Evolutionary conservation across 805 yeast species (phyloP).

Genomic region (Metahyphopichia silvanorum): DNA sequence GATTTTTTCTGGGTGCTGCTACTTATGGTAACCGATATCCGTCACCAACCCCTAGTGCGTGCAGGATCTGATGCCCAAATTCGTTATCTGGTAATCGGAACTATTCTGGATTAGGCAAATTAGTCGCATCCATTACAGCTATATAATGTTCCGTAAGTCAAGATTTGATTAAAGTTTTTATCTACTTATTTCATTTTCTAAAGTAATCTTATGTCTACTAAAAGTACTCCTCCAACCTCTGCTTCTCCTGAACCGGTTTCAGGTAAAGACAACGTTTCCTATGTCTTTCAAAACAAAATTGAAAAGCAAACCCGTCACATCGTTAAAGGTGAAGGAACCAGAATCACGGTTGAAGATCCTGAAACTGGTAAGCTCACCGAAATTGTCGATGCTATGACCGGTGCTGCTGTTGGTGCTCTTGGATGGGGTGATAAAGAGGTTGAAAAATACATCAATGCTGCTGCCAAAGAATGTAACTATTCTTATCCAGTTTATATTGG

Average conservation of each 20-base stretch:
- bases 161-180: too few species aligned
- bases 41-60: too few species aligned
- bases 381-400: constrained; percentile 23
- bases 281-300: constrained; percentile 43
- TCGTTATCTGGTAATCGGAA: too few species aligned
- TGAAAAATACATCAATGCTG: constrained; percentile 15
- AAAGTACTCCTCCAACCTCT: constrained; percentile 10
- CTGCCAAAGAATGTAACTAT: constrained; percentile 18
- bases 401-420: constrained; percentile 33
- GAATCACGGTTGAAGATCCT: constrained; percentile 40
- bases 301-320: constrained; percentile 35
- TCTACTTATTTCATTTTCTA: too few species aligned
- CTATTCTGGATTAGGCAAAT: too few species aligned
- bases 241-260: constrained; percentile 9
- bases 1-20: too few species aligned
- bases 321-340: constrained; percentile 41
- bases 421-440: constrained; percentile 29
- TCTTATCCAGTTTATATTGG: constrained; percentile 21
- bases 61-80: too few species aligned
- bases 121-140: too few species aligned
- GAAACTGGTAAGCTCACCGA: constrained; percentile 30
- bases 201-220: too few species aligned
- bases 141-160: too few species aligned
- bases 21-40: too few species aligned
- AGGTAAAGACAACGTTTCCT: constrained; percentile 16